Percentiles rank a stretch among this genome's conserved stretches.
These are phyloP conservation scores for Cryptococcus depauperatus DNA, from an alignment of 1,284 basidiomycete species.

Conservation along the genomic window DNA sequence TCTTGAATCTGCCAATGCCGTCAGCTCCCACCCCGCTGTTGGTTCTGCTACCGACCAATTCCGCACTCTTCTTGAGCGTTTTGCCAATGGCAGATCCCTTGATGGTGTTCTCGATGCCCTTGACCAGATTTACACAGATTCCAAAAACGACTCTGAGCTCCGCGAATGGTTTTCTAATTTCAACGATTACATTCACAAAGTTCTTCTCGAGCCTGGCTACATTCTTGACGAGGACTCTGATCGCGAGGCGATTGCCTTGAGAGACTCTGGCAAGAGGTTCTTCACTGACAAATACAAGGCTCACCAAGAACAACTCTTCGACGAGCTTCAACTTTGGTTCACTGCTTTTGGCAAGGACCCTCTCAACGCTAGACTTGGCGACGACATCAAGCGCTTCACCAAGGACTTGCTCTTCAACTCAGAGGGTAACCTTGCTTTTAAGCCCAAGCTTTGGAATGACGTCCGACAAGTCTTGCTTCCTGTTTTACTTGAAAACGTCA, in stretches of 20 bases:
- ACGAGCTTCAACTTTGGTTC: slow-evolving; percentile 66
- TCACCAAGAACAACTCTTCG: slow-evolving; percentile 75
- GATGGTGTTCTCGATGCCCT: slow-evolving; percentile 64
- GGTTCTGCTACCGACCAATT: slow-evolving; percentile 59
- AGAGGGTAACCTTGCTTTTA: slow-evolving; percentile 81
- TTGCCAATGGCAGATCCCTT: slow-evolving; percentile 65
- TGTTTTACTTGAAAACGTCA: slow-evolving; percentile 63
- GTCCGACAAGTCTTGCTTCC: slow-evolving; percentile 77
- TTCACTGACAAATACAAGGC: slow-evolving; percentile 75
- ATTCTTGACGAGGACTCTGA: slow-evolving; percentile 71
- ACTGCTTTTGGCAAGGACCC: slow-evolving; percentile 75
- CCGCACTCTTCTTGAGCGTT: slow-evolving; percentile 77
- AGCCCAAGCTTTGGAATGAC: slow-evolving; percentile 78
- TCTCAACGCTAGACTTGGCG: slow-evolving; percentile 68
- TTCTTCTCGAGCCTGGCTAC: slow-evolving; percentile 78
- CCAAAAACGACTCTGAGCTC: slow-evolving; percentile 67
- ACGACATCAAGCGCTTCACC: slow-evolving; percentile 74
- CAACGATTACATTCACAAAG: slow-evolving; percentile 60
- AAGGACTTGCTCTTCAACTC: slow-evolving; percentile 65
- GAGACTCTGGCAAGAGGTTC: slow-evolving; percentile 65
- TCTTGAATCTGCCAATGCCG: slow-evolving; percentile 43
- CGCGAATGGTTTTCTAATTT: slow-evolving; percentile 66
- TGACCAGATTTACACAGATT: slow-evolving; percentile 66
- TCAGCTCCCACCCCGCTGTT: slow-evolving; percentile 53
- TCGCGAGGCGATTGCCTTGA: slow-evolving; percentile 55